phyloP scores from a whole-genome alignment of 306 rosid genomes.

The Trichosanthes truncata region DNA sequence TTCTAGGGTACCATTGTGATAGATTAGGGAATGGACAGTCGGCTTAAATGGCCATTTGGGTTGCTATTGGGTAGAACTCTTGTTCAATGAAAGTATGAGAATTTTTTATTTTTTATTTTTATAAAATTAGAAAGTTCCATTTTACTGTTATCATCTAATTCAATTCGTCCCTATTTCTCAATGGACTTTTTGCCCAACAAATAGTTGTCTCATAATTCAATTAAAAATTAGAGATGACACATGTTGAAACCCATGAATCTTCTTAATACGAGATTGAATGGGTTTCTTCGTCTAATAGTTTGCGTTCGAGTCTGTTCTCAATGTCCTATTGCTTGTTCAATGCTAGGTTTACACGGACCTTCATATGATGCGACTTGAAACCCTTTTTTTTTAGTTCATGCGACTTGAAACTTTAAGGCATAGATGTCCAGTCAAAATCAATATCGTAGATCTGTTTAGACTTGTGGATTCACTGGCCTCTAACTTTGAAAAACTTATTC shows the following conservation, averaged over 20 bases:
- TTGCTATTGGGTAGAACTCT: not conserved
- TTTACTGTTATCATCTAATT: not conserved
- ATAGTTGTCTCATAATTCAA: too few species aligned
- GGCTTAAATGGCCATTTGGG: not conserved
- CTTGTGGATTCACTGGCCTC: too few species aligned
- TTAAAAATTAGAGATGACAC: not conserved
- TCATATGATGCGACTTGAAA: not conserved
- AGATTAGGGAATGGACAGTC: constrained; percentile 9
- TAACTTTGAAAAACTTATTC: too few species aligned
- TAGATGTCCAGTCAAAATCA: too few species aligned
- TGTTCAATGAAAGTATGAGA: not conserved
- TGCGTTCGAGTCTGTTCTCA: not conserved
- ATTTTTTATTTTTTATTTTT: not conserved
- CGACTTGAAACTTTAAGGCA: too few species aligned
- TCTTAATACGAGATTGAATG: not conserved
- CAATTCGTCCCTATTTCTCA: not conserved
- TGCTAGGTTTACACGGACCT: not conserved
- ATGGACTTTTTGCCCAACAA: too few species aligned
- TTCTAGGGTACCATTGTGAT: constrained; percentile 1
- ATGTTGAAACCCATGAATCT: not conserved
- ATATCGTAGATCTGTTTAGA: too few species aligned
- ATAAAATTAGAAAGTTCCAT: not conserved
- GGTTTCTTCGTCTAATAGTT: not conserved
- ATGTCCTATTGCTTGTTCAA: not conserved
- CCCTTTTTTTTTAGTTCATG: too few species aligned